phyloP scores from a whole-genome alignment of 352 stramenopile genomes.

The Bremia lactucae region DNA sequence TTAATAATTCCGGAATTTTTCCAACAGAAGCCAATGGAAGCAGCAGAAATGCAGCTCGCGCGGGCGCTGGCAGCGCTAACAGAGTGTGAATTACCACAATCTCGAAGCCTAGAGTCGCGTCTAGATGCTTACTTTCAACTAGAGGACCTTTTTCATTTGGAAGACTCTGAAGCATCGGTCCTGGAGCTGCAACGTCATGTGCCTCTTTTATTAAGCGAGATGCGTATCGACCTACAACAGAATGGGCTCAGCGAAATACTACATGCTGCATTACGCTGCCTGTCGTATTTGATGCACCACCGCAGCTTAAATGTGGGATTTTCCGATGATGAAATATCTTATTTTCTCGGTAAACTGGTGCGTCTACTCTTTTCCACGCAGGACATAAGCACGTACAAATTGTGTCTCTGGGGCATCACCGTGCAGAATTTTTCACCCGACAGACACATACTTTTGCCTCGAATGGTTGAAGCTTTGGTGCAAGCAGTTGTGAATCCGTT shows the following conservation, averaged over 20 bases:
- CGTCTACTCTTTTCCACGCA: slow-evolving; percentile 40
- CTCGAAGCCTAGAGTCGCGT: slow-evolving; percentile 26
- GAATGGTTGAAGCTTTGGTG: slow-evolving; percentile 48
- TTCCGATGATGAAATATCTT: slow-evolving; percentile 24
- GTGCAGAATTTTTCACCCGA: slow-evolving; percentile 45
- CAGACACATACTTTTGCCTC: slow-evolving; percentile 35
- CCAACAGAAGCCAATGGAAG: slow-evolving; percentile 21
- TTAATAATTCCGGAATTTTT: too few relatives aligned
- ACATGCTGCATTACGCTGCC: slow-evolving; percentile 31
- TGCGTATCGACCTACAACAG: slow-evolving; percentile 37
- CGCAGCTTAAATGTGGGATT: slow-evolving; percentile 27
- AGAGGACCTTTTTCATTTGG: slow-evolving; percentile 40
- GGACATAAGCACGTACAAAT: slow-evolving; percentile 51
- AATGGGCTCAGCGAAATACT: slow-evolving; percentile 10
- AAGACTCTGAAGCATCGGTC: slow-evolving; percentile 43
- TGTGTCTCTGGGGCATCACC: slow-evolving; percentile 54
- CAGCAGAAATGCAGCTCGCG: slow-evolving; percentile 22
- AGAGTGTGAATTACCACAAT: slow-evolving; percentile 21
- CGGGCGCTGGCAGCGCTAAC: slow-evolving; percentile 26
- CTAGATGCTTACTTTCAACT: slow-evolving; percentile 47
- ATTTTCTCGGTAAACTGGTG: slow-evolving; percentile 40
- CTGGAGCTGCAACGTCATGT: slow-evolving; percentile 25
- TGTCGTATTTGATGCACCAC: slow-evolving; percentile 67
- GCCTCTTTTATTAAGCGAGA: slow-evolving; percentile 24
- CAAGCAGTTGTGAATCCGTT: slow-evolving; percentile 67